phyloP scores from a whole-genome alignment of 1,284 basidiomycete species.

The Fomitopsis pinicola region DNA sequence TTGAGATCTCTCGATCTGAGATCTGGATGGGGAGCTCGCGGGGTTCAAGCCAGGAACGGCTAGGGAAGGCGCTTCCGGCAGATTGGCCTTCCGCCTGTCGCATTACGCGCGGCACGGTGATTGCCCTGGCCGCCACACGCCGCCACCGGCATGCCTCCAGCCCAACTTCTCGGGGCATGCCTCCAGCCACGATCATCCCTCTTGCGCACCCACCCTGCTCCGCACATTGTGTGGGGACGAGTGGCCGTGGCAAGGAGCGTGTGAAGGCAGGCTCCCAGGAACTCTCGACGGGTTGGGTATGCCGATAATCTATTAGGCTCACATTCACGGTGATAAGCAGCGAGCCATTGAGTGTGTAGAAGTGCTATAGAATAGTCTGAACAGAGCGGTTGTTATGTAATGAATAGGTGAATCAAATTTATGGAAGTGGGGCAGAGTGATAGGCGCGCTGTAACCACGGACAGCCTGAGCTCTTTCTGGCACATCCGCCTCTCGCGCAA shows the following conservation, averaged over 20 bases:
- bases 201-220: background rate
- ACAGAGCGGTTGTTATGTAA: background rate
- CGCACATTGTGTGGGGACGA: background rate
- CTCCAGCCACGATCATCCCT: too few species aligned
- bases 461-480: background rate
- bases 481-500: conserved; percentile 1
- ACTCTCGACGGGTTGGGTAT: background rate
- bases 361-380: too few species aligned
- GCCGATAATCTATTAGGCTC: background rate
- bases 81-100: background rate
- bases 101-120: background rate
- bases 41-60: background rate
- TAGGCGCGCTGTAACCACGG: conserved; percentile 7
- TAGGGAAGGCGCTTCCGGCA: background rate
- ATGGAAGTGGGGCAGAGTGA: background rate
- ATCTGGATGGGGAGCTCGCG: background rate
- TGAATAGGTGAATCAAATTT: background rate
- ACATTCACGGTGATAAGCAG: background rate
- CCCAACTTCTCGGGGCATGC: background rate
- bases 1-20: background rate
- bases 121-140: background rate
- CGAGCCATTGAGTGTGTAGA: background rate
- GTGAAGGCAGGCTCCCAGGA: background rate
- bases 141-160: background rate
- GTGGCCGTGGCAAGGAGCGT: background rate